Evolutionary conservation across 2,329 filamentous ascomycete species (phyloP), one percentile per base, ranked within the genome.

Genomic region (Fusarium drepaniforme): DNA sequence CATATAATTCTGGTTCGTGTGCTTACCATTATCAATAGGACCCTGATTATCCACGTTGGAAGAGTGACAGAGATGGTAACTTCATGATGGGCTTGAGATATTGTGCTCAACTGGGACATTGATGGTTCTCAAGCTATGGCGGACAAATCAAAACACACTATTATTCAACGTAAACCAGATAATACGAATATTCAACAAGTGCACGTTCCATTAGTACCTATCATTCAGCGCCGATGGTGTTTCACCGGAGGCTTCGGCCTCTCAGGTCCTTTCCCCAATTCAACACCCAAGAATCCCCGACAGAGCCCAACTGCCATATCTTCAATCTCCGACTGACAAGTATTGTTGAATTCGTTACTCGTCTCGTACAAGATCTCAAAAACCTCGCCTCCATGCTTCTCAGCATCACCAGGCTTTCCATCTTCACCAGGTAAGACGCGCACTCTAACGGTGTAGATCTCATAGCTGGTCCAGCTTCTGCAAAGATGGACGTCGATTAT

Each of bases 1-100:
- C 5, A 13, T n/a, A 2, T 4, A 6, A 16, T 8, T 1, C 7
- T 1, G 2, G 30, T 5, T 12, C 2, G 3, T 12, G 1, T 6
- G 11, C 11, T 35, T 35, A 53, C 15, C 5, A 0, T 35, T 25
- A 3, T 15, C 23, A n/a, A 16, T 5, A 66, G 72, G 21, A 74
- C 12, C 71, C 64, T 4, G 9, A 66, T 12, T 74, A 75, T n/a
- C 72, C 72, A 0, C 62, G 37, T 5, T 75, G 72, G 72, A 42
- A 64, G 8, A 64, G 49, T 8, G 72, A 63, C 8, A 5, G 13
- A 0, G 18, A 57, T 0, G 30, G 53, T 3, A 28, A 49, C 13
- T 75, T 18, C 38, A 9, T 37, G 15, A 13, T 37, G 6, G 15
- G 7, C 13, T 37, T 37, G 35, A 13, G 35, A 37, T 37, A 15